Conservation (phyloP, 2,329 filamentous ascomycete species). For the Aspergillus arachidicola region DNA sequence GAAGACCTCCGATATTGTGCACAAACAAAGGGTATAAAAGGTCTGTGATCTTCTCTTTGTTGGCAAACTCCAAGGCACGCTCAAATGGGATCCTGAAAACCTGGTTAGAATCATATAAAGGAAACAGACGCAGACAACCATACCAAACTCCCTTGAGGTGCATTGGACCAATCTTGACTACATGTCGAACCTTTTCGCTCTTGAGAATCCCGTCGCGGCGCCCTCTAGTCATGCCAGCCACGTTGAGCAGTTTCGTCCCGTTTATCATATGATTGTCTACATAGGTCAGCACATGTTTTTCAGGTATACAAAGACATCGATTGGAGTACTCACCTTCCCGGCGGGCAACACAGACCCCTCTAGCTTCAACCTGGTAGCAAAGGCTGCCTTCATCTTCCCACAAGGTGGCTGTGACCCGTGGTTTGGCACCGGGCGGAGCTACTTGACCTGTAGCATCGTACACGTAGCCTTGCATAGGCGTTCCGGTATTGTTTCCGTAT, state of each 20-base stretch:
- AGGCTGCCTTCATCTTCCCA: slow-evolving; percentile 99
- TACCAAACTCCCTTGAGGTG: slow-evolving; percentile 97
- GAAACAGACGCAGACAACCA: slow-evolving; percentile 38
- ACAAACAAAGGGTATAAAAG: slow-evolving; percentile 94
- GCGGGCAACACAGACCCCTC: slow-evolving; percentile 92
- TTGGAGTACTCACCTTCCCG: slow-evolving; percentile 71
- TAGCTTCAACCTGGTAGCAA: slow-evolving; percentile 96
- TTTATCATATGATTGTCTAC: slow-evolving; percentile 99
- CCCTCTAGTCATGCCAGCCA: slow-evolving; percentile 96
- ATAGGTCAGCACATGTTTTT: not conserved
- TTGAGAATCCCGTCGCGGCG: slow-evolving; percentile 95
- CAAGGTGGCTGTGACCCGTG: slow-evolving; percentile 89
- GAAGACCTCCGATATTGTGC: slow-evolving; percentile 89
- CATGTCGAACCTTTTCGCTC: slow-evolving; percentile 94
- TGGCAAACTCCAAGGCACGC: slow-evolving; percentile 95
- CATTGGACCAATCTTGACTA: slow-evolving; percentile 99
- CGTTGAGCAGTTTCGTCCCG: slow-evolving; percentile 93
- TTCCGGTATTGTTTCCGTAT: slow-evolving; percentile 43
- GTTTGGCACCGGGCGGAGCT: slow-evolving; percentile 92
- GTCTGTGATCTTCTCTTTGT: slow-evolving; percentile 99
- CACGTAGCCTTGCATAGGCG: slow-evolving; percentile 49
- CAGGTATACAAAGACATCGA: not conserved
- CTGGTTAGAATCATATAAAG: slow-evolving; percentile 21
- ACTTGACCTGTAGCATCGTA: slow-evolving; percentile 92
- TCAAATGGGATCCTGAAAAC: slow-evolving; percentile 88